A percentile compares a stretch with the other conserved stretches of the same genome.
Conservation (phyloP, 495 filamentous ascomycete genomes). For the Annulohypoxylon nitens region DNA sequence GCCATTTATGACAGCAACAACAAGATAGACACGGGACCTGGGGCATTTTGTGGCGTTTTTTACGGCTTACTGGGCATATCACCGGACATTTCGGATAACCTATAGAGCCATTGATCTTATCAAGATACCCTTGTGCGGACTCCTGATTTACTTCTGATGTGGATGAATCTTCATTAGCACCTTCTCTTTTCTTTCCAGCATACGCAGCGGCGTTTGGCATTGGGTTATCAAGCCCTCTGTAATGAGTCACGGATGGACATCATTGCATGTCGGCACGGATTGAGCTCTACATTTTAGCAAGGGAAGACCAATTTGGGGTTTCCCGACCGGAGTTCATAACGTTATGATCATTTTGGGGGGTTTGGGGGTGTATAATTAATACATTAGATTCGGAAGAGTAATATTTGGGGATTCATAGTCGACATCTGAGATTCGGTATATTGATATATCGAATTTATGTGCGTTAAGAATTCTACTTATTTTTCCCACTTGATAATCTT, state of each 20-base stretch:
- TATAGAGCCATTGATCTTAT: conserved; percentile 46
- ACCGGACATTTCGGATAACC: conserved; percentile 40
- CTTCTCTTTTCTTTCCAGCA: conserved; percentile 31
- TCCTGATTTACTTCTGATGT: conserved; percentile 34
- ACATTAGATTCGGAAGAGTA: conserved; percentile 25
- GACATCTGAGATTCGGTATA: background rate
- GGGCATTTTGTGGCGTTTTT: conserved; percentile 47
- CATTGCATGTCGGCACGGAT: conserved; percentile 34
- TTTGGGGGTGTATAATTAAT: conserved; percentile 36
- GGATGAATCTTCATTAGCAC: background rate
- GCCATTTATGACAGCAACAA: conserved; percentile 16
- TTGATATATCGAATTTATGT: conserved; percentile 9
- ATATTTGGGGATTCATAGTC: conserved; percentile 27
- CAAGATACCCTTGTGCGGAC: conserved; percentile 46
- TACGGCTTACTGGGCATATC: conserved; percentile 42
- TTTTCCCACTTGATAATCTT: background rate
- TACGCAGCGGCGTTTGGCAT: conserved; percentile 42
- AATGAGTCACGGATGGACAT: conserved; percentile 29
- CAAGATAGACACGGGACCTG: conserved; percentile 37
- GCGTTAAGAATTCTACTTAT: conserved; percentile 9
- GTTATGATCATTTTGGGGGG: conserved; percentile 4
- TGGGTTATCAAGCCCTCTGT: conserved; percentile 22
- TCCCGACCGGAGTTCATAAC: conserved; percentile 20
- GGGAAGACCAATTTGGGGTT: background rate
- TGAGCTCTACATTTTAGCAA: conserved; percentile 21